phyloP scores from a whole-genome alignment of 2,329 filamentous ascomycete genomes.

The Sporothrix dimorphospora region DNA sequence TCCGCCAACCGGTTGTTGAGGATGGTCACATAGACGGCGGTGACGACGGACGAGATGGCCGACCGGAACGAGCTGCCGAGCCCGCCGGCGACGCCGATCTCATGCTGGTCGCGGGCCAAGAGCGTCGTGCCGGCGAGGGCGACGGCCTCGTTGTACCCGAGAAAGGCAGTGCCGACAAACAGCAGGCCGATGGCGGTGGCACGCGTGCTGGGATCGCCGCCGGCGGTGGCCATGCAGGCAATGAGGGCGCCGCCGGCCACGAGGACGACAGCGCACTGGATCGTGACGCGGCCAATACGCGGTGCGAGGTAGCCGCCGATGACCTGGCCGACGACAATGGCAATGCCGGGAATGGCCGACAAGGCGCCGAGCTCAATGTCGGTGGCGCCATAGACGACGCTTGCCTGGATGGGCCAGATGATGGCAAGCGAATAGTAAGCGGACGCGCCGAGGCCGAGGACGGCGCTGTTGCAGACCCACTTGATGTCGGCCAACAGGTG shows the following conservation, averaged over 20 bases:
- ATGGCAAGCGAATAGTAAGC: slow-evolving; percentile 46
- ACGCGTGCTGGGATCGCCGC: slow-evolving; percentile 37
- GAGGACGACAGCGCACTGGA: slow-evolving; percentile 39
- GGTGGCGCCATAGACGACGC: slow-evolving; percentile 39
- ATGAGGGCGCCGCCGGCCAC: slow-evolving; percentile 40
- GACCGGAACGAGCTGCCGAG: slow-evolving; percentile 44
- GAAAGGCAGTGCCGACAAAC: slow-evolving; percentile 40
- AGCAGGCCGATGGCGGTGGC: slow-evolving; percentile 37
- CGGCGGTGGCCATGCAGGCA: slow-evolving; percentile 39
- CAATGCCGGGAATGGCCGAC: slow-evolving; percentile 37
- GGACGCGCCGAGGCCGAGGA: slow-evolving; percentile 42
- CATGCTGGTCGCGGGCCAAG: slow-evolving; percentile 41
- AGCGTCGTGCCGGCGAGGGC: slow-evolving; percentile 43
- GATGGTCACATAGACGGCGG: slow-evolving; percentile 42
- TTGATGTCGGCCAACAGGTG: slow-evolving; percentile 41
- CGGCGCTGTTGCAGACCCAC: slow-evolving; percentile 41
- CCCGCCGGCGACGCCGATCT: slow-evolving; percentile 43
- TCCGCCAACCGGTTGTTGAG: slow-evolving; percentile 40
- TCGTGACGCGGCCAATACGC: slow-evolving; percentile 40
- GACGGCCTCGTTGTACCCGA: slow-evolving; percentile 43
- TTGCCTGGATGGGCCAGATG: slow-evolving; percentile 44
- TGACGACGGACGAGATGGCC: slow-evolving; percentile 41
- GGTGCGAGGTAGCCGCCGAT: slow-evolving; percentile 37
- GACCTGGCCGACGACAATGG: slow-evolving; percentile 38
- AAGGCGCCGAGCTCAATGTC: slow-evolving; percentile 36